phyloP scores from a whole-genome alignment of 2,329 filamentous ascomycete genomes.

The Leptographium wingfieldii region DNA sequence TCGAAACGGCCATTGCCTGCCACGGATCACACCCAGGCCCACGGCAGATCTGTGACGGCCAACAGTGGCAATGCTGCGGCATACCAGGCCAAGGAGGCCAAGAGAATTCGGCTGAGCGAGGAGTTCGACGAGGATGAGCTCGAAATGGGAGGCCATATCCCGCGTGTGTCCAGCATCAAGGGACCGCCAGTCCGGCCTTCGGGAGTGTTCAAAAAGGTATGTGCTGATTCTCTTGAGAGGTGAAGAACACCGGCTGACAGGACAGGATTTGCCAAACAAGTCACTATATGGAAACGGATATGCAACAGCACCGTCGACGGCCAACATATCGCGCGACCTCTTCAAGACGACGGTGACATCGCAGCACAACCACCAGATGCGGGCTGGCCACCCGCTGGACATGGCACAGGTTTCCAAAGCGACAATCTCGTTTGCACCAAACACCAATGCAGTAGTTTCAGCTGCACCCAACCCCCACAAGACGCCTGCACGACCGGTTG shows the following conservation, averaged over 20 bases:
- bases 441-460: constrained; percentile 15
- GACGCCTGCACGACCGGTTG: constrained; percentile 50
- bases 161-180: constrained; percentile 50
- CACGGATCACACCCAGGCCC: constrained; percentile 1
- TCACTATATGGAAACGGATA: constrained; percentile 50
- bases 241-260: neutral
- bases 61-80: constrained; percentile 33
- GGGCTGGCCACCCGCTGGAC: constrained; percentile 58
- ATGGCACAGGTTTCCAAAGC: constrained; percentile 81
- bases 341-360: constrained; percentile 55
- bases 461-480: constrained; percentile 35
- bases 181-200: constrained; percentile 78
- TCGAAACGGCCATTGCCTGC: constrained; percentile 58
- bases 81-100: constrained; percentile 59
- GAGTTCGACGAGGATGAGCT: constrained; percentile 49
- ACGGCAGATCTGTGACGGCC: constrained; percentile 4
- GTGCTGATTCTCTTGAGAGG: constrained; percentile 8
- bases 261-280: constrained; percentile 48
- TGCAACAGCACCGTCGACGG: constrained; percentile 43
- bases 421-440: constrained; percentile 79
- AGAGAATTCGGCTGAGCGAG: constrained; percentile 68
- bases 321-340: constrained; percentile 39
- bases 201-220: constrained; percentile 54
- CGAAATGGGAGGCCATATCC: constrained; percentile 41
- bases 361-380: constrained; percentile 53